Conservation (phyloP, 495 filamentous ascomycete species). For the Penicillium herquei region DNA sequence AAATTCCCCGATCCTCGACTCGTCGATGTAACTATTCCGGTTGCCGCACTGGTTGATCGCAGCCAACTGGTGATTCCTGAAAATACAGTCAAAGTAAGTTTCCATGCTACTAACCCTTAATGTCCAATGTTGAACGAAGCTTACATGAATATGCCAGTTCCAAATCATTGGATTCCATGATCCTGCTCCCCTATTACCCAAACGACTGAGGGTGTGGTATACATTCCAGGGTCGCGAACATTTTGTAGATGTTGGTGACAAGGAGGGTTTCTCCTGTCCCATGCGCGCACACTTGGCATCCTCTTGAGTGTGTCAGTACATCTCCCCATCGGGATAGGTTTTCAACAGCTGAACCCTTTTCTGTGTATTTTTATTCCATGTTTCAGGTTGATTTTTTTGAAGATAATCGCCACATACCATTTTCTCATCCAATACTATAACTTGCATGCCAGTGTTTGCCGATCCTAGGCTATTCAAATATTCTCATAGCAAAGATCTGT, state of each 20-base stretch:
- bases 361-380: slow-evolving; percentile 13
- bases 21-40: slow-evolving; percentile 48
- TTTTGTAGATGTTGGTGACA: slow-evolving; percentile 45
- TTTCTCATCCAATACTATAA: background rate
- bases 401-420: slow-evolving; percentile 5
- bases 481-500: background rate
- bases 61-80: slow-evolving; percentile 46
- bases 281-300: slow-evolving; percentile 33
- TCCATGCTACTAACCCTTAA: too few species aligned
- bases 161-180: slow-evolving; percentile 58
- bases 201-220: slow-evolving; percentile 55
- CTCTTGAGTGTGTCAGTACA: background rate
- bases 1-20: slow-evolving; percentile 27
- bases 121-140: background rate
- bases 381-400: slow-evolving; percentile 1
- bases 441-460: background rate
- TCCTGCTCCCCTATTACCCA: slow-evolving; percentile 50
- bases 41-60: slow-evolving; percentile 47
- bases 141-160: slow-evolving; percentile 34
- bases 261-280: slow-evolving; percentile 42
- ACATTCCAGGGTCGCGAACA: slow-evolving; percentile 45
- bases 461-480: background rate
- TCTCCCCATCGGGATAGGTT: too few species aligned
- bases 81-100: slow-evolving; percentile 41
- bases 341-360: background rate